A percentile compares a stretch with the other conserved stretches of the same genome.
phyloP scores from a whole-genome alignment of 805 yeast genomes.

The Scheffersomyces lignosus region DNA sequence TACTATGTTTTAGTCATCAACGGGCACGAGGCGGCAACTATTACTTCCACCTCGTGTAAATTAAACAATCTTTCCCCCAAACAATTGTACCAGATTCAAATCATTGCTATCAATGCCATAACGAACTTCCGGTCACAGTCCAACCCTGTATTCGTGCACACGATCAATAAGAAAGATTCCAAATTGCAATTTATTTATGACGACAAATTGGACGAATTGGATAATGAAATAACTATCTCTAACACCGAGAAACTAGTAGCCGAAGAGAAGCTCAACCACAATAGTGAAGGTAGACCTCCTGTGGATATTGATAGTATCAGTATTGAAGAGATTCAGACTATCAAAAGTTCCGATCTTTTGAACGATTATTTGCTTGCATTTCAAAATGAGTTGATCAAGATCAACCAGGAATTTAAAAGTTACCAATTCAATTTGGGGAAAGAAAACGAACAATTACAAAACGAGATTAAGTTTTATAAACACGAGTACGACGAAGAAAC shows the following conservation, averaged over 20 bases:
- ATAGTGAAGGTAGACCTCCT: background rate
- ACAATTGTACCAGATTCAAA: slow-evolving; percentile 33
- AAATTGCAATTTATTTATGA: background rate
- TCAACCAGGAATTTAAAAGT: slow-evolving; percentile 19
- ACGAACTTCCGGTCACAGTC: slow-evolving; percentile 37
- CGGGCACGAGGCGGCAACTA: slow-evolving; percentile 35
- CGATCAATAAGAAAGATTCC: slow-evolving; percentile 11
- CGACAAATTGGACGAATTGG: slow-evolving; percentile 1
- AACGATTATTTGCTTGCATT: slow-evolving; percentile 23
- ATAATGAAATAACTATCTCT: background rate
- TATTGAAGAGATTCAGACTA: slow-evolving; percentile 14
- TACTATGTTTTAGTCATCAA: slow-evolving; percentile 35
- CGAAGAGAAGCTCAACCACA: background rate
- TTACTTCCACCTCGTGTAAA: slow-evolving; percentile 35
- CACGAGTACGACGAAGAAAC: slow-evolving; percentile 39
- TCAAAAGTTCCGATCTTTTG: slow-evolving; percentile 18
- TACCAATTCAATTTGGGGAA: slow-evolving; percentile 9
- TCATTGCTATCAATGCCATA: slow-evolving; percentile 35
- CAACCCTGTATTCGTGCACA: slow-evolving; percentile 31
- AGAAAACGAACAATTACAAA: slow-evolving; percentile 18
- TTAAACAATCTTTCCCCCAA: slow-evolving; percentile 27
- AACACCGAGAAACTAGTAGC: background rate
- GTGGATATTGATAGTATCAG: slow-evolving; percentile 7
- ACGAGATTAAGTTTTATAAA: slow-evolving; percentile 32
- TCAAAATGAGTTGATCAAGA: slow-evolving; percentile 25